phyloP scores from a whole-genome alignment of 768 basidiomycete species.

The Grammothele lineata region DNA sequence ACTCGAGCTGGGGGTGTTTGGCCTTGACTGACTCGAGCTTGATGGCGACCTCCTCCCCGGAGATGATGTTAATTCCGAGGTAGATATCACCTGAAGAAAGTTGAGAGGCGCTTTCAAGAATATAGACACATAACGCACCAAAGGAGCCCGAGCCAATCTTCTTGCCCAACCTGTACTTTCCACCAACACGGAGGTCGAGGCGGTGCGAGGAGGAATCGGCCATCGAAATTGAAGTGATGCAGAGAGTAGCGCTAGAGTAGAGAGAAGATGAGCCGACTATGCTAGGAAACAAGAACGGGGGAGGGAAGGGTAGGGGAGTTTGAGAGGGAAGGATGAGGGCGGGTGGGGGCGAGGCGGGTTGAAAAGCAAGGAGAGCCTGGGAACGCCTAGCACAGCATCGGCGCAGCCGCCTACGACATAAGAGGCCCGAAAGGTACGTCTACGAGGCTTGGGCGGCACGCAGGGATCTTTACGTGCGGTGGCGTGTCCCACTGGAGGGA shows the following conservation, averaged over 20 bases:
- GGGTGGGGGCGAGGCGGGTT: slow-evolving; percentile 12
- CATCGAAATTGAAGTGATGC: slow-evolving; percentile 39
- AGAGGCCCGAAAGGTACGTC: not conserved
- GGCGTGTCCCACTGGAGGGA: slow-evolving; percentile 5
- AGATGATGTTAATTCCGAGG: slow-evolving; percentile 99
- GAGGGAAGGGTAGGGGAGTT: not conserved
- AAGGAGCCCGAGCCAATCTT: slow-evolving; percentile 99
- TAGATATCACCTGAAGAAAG: slow-evolving; percentile 84
- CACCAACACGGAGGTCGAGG: slow-evolving; percentile 85
- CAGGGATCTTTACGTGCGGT: slow-evolving; percentile 15
- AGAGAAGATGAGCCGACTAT: too few species aligned
- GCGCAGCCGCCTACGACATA: slow-evolving; percentile 11
- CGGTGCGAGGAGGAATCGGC: slow-evolving; percentile 67
- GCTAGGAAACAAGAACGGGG: not conserved
- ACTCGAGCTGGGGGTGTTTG: slow-evolving; percentile 99
- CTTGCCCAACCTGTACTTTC: slow-evolving; percentile 97
- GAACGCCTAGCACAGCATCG: slow-evolving; percentile 16
- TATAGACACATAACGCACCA: slow-evolving; percentile 48
- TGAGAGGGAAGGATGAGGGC: slow-evolving; percentile 5
- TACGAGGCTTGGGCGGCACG: not conserved
- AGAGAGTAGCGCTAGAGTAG: not conserved
- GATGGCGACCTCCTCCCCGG: slow-evolving; percentile 99
- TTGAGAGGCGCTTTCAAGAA: too few species aligned
- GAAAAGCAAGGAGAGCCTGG: slow-evolving; percentile 14
- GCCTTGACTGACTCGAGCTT: slow-evolving; percentile 99